phyloP scores from a whole-genome alignment of 2,329 filamentous ascomycete genomes.

The Penicillium polonicum region DNA sequence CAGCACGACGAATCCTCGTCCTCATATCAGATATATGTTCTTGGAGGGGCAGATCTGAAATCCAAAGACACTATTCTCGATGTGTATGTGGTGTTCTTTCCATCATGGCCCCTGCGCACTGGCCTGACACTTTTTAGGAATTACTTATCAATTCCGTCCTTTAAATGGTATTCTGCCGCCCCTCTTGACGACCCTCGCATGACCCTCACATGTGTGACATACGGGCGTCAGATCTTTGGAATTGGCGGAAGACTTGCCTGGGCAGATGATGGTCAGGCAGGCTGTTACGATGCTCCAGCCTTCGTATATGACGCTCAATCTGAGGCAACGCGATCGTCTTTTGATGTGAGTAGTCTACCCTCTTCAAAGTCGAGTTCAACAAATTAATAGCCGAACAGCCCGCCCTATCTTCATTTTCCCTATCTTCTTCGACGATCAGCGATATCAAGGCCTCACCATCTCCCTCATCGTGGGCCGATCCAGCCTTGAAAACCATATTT shows the following conservation, averaged over 20 bases:
- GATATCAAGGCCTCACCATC: slow-evolving; percentile 11
- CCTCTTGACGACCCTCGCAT: slow-evolving; percentile 12
- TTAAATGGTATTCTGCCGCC: slow-evolving; percentile 17
- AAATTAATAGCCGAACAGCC: slow-evolving; percentile 1
- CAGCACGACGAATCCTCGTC: slow-evolving; percentile 10
- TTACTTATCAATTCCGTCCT: slow-evolving; percentile 20
- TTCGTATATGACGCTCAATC: slow-evolving; percentile 19
- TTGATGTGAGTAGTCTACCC: slow-evolving; percentile 7
- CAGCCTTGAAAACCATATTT: background rate
- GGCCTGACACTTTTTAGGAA: background rate
- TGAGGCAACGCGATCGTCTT: slow-evolving; percentile 2
- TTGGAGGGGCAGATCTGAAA: slow-evolving; percentile 14
- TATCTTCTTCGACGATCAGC: slow-evolving; percentile 4
- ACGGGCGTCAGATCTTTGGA: slow-evolving; percentile 16
- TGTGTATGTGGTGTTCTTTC: slow-evolving; percentile 7
- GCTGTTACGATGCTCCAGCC: slow-evolving; percentile 13
- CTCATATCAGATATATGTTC: slow-evolving; percentile 17
- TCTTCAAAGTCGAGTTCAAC: no score
- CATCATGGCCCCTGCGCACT: no score
- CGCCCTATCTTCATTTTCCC: slow-evolving; percentile 4
- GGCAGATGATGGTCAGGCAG: slow-evolving; percentile 5
- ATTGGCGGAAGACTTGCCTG: slow-evolving; percentile 15
- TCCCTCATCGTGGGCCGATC: background rate
- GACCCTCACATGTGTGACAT: slow-evolving; percentile 12
- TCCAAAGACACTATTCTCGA: slow-evolving; percentile 6